Base-by-base conservation (phyloP, 495 filamentous ascomycete genomes). In the Annulohypoxylon maeteangense region DNA sequence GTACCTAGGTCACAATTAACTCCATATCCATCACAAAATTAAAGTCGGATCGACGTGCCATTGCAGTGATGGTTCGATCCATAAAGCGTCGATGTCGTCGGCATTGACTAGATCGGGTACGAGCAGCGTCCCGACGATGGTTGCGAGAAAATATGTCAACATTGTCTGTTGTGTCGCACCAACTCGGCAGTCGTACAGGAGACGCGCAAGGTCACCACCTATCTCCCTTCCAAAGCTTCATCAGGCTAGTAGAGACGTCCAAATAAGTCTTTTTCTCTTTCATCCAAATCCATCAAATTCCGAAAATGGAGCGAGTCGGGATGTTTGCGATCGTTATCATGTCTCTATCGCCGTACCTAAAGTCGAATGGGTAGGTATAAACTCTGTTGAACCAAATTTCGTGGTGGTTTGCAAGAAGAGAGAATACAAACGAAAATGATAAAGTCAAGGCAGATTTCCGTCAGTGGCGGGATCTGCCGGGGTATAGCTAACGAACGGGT, bases 61-160 rank as follows among this genome's bases (percentile, higher is more conserved):
- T 62, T 80, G 71, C 40, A 67, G 62, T 25, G 82, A 83, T 11
- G 81, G 79, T 45, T 81, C 78, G 61, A 84, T 76, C 82, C 81
- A 82, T 65, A 82, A 62, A 27, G 80, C 79, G 20, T 40, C 61
- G 2, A 63, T 50, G 51, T 64, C 72, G 48, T 66, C 72, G 45
- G 76, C 79, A 45, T 67, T 69, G 58, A 75, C 79, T 55, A 80
- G 62, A 72, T 65, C 66, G 45, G 78, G 75, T 61, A 74, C 71
- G 68, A 78, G 71, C 42, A 83, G 72, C 71, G 82, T 79, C 78
- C 75, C 80, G 70, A 81, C 70, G 70, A 80, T 73, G 65, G 61
- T 67, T 63, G 75, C 74, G 75, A 78, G 36, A 32, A 66, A 36
- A 64, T 70, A 68, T 53, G 62, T 65, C 71, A 71, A 78, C 75